Conservation (phyloP, 768 basidiomycete genomes). For the Clitopilus hobsonii region DNA sequence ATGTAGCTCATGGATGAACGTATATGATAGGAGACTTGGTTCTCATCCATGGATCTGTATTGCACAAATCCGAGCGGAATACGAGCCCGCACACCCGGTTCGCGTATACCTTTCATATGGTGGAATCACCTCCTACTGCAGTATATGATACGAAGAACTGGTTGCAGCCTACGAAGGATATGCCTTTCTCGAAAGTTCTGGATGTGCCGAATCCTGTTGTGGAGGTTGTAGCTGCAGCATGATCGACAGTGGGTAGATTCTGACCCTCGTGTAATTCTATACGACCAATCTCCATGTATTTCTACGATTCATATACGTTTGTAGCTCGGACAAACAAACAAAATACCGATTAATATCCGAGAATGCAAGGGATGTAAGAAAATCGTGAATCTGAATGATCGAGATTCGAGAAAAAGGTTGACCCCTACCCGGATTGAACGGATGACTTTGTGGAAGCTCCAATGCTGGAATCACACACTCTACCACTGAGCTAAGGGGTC, state of each 20-base stretch:
- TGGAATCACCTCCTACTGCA: slow-evolving; percentile 68
- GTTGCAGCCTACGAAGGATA: slow-evolving; percentile 81
- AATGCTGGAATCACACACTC: slow-evolving; percentile 32
- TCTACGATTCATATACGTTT: too few species aligned
- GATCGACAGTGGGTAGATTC: not conserved
- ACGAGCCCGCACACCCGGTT: slow-evolving; percentile 74
- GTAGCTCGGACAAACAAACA: too few species aligned
- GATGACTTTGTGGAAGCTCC: slow-evolving; percentile 41
- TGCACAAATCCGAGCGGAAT: slow-evolving; percentile 92
- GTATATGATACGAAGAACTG: slow-evolving; percentile 90
- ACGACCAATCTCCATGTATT: too few species aligned
- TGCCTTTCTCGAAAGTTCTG: slow-evolving; percentile 75
- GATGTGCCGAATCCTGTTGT: slow-evolving; percentile 10
- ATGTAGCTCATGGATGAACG: not conserved
- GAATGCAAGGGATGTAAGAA: too few species aligned
- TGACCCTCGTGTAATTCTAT: not conserved
- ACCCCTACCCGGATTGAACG: slow-evolving; percentile 42
- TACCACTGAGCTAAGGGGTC: slow-evolving; percentile 36
- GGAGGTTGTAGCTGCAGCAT: not conserved
- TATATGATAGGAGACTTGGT: slow-evolving; percentile 71
- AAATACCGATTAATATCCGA: too few species aligned
- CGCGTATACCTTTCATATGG: slow-evolving; percentile 97
- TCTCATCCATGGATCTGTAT: slow-evolving; percentile 87
- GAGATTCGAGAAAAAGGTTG: slow-evolving; percentile 11
- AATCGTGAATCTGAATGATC: too few species aligned